These are phyloP conservation scores for Cyberlindnera saturnus DNA, from an alignment of 805 yeast genomes.

Conservation along the genomic window DNA sequence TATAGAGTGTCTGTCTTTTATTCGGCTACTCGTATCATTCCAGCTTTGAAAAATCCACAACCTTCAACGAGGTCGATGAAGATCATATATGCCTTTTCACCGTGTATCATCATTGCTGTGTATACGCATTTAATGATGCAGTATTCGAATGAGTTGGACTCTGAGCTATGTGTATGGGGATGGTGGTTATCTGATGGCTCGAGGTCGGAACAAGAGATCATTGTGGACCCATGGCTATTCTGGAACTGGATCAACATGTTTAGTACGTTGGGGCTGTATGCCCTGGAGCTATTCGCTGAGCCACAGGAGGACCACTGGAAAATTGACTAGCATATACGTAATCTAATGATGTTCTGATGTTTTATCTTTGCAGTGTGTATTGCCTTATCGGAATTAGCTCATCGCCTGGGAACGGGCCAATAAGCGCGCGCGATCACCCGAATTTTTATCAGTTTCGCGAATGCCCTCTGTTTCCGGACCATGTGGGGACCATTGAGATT, in stretches of 20 bases:
- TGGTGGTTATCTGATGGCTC: slow-evolving; percentile 31
- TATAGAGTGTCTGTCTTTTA: slow-evolving; percentile 82
- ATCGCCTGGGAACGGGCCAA: too few species aligned
- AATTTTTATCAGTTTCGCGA: too few species aligned
- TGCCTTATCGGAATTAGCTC: too few species aligned
- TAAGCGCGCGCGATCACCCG: too few species aligned
- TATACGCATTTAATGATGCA: slow-evolving; percentile 92
- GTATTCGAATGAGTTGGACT: slow-evolving; percentile 60
- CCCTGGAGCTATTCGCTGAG: slow-evolving; percentile 57
- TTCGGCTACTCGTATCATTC: slow-evolving; percentile 92
- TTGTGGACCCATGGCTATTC: slow-evolving; percentile 78
- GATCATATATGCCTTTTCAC: slow-evolving; percentile 80
- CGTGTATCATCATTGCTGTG: slow-evolving; percentile 90
- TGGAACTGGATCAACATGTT: slow-evolving; percentile 97
- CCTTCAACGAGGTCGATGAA: slow-evolving; percentile 32
- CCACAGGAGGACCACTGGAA: slow-evolving; percentile 21
- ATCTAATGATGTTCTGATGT: not conserved
- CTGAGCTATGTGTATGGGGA: slow-evolving; percentile 56
- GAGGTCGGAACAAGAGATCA: slow-evolving; percentile 16
- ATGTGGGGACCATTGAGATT: too few species aligned
- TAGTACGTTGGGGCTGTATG: slow-evolving; percentile 71
- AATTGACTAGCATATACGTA: slow-evolving; percentile 10
- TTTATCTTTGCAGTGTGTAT: too few species aligned
- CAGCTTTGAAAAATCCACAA: slow-evolving; percentile 47
- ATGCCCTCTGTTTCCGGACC: too few species aligned